Evolutionary conservation across 345 rosid genomes (phyloP).

Genomic region (Populus ilicifolia): DNA sequence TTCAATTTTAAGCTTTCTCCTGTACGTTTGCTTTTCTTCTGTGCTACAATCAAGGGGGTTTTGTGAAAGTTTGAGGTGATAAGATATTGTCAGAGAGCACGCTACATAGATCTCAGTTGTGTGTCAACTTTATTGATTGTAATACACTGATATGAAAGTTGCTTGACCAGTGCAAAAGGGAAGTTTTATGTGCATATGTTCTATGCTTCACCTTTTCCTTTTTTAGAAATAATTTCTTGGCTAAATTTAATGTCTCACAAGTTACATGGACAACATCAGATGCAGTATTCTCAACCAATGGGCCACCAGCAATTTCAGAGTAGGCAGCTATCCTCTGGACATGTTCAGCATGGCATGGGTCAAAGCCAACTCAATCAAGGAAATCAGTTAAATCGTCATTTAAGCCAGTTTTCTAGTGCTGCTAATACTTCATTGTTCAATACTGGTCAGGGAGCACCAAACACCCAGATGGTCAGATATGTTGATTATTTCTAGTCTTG

Average conservation of each 20-base stretch:
- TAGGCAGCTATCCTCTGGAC: slow-evolving; percentile 74
- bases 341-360: slow-evolving; percentile 72
- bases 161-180: too few species aligned
- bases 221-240: not conserved
- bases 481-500: slow-evolving; percentile 2
- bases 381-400: slow-evolving; percentile 66
- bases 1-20: not conserved
- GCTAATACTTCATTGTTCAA: slow-evolving; percentile 74
- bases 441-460: slow-evolving; percentile 83
- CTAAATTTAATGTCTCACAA: slow-evolving; percentile 17
- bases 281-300: slow-evolving; percentile 83
- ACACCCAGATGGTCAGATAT: slow-evolving; percentile 69
- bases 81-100: not conserved
- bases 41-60: not conserved
- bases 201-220: not conserved
- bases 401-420: slow-evolving; percentile 71
- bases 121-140: too few species aligned
- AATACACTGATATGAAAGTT: too few species aligned
- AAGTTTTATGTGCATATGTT: not conserved
- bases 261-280: slow-evolving; percentile 85
- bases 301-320: slow-evolving; percentile 86
- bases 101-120: not conserved
- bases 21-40: not conserved
- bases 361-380: slow-evolving; percentile 86
- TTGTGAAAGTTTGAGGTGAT: not conserved